phyloP scores from a whole-genome alignment of 108 stramenopile species.

The Craspedostauros australis region DNA sequence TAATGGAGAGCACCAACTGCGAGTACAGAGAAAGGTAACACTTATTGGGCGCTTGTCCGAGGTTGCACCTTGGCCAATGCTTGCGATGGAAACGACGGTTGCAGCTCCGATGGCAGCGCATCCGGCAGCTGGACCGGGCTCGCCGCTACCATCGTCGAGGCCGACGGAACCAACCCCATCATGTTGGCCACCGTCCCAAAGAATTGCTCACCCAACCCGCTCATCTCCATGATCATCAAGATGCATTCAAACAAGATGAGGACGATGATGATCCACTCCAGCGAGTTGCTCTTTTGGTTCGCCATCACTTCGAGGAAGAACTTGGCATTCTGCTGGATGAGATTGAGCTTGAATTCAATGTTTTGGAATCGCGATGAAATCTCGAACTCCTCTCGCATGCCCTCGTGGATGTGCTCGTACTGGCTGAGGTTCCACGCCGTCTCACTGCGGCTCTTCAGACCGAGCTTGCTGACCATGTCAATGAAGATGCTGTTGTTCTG shows the following conservation, averaged over 20 bases:
- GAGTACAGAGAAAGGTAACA: too few species aligned
- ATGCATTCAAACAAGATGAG: slow-evolving; percentile 85
- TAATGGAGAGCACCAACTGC: too few species aligned
- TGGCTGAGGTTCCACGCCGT: slow-evolving; percentile 87
- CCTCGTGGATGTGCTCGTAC: slow-evolving; percentile 79
- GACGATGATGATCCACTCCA: slow-evolving; percentile 91
- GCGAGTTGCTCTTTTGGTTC: slow-evolving; percentile 76
- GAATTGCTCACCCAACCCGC: slow-evolving; percentile 61
- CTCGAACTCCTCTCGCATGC: slow-evolving; percentile 53
- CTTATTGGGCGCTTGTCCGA: too few species aligned
- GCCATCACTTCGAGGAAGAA: slow-evolving; percentile 90
- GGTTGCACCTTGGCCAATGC: too few species aligned
- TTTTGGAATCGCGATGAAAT: slow-evolving; percentile 68
- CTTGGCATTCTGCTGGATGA: slow-evolving; percentile 89
- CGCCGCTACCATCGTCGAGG: neutral
- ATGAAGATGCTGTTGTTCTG: slow-evolving; percentile 87
- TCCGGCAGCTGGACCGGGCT: too few species aligned
- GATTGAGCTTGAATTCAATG: slow-evolving; percentile 86
- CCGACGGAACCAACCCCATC: neutral
- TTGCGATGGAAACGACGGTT: too few species aligned
- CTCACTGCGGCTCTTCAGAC: slow-evolving; percentile 85
- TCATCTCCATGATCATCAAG: slow-evolving; percentile 86
- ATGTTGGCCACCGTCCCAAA: slow-evolving; percentile 21
- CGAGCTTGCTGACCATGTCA: slow-evolving; percentile 85
- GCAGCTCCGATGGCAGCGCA: too few species aligned